Conservation (phyloP, 2,329 filamentous ascomycete genomes). For the Pseudogymnoascus sp. region DNA sequence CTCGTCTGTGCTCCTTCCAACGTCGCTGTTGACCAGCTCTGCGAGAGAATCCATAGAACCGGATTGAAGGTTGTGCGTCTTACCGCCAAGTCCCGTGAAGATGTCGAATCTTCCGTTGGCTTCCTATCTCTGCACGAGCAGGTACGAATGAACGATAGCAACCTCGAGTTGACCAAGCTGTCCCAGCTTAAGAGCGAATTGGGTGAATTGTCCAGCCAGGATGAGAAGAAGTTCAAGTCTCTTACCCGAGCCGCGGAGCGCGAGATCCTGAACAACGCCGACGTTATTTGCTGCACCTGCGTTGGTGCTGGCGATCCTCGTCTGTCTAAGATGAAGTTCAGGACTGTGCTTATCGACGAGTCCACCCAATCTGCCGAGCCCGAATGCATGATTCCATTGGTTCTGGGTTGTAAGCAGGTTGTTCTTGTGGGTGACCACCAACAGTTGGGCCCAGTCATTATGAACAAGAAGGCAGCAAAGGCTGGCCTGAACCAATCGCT, state of each 20-base stretch:
- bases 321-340: conserved; percentile 94
- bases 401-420: conserved; percentile 95
- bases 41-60: conserved; percentile 90
- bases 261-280: conserved; percentile 88
- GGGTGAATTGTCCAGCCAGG: conserved; percentile 85
- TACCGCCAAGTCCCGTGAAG: conserved; percentile 97
- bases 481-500: conserved; percentile 96
- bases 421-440: conserved; percentile 98
- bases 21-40: conserved; percentile 95
- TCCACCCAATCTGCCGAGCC: conserved; percentile 97
- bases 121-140: conserved; percentile 95
- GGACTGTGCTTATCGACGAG: conserved; percentile 95
- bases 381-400: conserved; percentile 96
- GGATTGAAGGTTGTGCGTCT: conserved; percentile 94
- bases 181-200: conserved; percentile 87
- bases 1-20: conserved; percentile 96
- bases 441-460: conserved; percentile 95
- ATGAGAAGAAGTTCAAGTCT: conserved; percentile 98
- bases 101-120: conserved; percentile 96
- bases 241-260: conserved; percentile 88
- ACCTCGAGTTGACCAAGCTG: conserved; percentile 85
- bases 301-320: conserved; percentile 95
- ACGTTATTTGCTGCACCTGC: conserved; percentile 98
- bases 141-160: conserved; percentile 94
- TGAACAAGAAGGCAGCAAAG: conserved; percentile 99